These are phyloP conservation scores for Puccinia horiana DNA, from an alignment of 1,284 basidiomycete species.

Conservation along the genomic window DNA sequence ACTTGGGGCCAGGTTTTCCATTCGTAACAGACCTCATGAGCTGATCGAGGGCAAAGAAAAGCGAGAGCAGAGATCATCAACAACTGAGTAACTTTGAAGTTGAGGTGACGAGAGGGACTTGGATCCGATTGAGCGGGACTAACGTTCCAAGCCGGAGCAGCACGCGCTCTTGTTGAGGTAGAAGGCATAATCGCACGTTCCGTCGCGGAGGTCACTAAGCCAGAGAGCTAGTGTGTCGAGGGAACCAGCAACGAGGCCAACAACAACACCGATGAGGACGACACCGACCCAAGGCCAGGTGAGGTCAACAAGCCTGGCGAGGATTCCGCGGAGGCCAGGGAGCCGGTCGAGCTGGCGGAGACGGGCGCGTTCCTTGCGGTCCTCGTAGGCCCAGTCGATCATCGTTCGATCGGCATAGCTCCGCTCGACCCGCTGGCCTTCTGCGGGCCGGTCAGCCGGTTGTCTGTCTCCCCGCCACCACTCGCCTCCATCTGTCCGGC, in stretches of 20 bases:
- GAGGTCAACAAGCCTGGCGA: slow-evolving; percentile 66
- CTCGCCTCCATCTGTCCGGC: neutral
- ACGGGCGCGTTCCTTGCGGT: slow-evolving; percentile 43
- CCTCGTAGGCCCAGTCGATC: slow-evolving; percentile 48
- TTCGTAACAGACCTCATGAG: slow-evolving; percentile 70
- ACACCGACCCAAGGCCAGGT: slow-evolving; percentile 70
- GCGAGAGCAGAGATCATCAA: neutral
- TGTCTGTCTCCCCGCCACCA: neutral
- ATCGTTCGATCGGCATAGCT: slow-evolving; percentile 37
- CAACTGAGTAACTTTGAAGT: neutral
- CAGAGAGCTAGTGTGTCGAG: slow-evolving; percentile 74
- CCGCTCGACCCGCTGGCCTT: slow-evolving; percentile 29
- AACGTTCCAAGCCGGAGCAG: slow-evolving; percentile 73
- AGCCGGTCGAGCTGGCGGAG: neutral
- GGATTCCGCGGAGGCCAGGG: slow-evolving; percentile 49
- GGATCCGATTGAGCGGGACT: slow-evolving; percentile 56
- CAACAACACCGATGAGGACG: slow-evolving; percentile 68
- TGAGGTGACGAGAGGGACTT: slow-evolving; percentile 17
- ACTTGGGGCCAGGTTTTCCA: slow-evolving; percentile 65
- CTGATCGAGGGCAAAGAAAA: slow-evolving; percentile 58
- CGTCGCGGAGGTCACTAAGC: slow-evolving; percentile 71
- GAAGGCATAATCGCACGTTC: slow-evolving; percentile 70
- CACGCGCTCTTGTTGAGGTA: slow-evolving; percentile 73
- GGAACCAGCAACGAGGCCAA: slow-evolving; percentile 71
- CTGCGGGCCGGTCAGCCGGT: neutral